Base-by-base conservation (phyloP, 352 stramenopile genomes). In the Stramenopiles sp. region DNA sequence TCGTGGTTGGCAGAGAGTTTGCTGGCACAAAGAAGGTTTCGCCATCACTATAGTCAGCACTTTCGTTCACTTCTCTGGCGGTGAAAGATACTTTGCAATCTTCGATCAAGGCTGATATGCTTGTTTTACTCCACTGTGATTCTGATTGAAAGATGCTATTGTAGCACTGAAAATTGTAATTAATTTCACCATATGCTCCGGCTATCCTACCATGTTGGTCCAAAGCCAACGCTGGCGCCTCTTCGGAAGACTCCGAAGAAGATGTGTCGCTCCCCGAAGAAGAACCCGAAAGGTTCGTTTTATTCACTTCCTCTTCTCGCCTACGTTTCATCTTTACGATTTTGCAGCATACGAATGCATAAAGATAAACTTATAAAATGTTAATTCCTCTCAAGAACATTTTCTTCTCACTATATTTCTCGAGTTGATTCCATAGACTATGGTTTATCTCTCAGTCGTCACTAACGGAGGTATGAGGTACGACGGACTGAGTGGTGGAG, bases 11-110 rank as follows among this genome's bases (percentile, higher is more conserved):
- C 75, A 79, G 73, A 35, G 83, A 82, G 33, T 81, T 79, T 4
- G 84, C 84, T 31, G 77, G 77, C 49, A 86, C 32, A 37, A 88
- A 88, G 76, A 84, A 87, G 30, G 83, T 87, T 69, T 79, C 80
- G 53, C 83, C 83, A 18, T 79, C 80, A 76, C 81, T 87, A 77
- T 87, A 86, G 63, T 82, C 76, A 68, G 84, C 82, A 63, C 76
- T 80, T n/a, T 83, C 80, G 73, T 84, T 80, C 31, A 83, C 81
- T 75, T 82, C 79, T 30, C 82, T 77, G 4, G 80, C 81, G 32
- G 82, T 83, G 77, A 85, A 85, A 74, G 80, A 80, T 30, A 77
- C 79, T 69, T 84, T 80, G 75, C 82, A 85, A 73, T 85, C 82
- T 1, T 78, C 68, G 35, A 84, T 68, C 1, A 84, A 68, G 32